Evolutionary conservation across 768 basidiomycete species (phyloP), one percentile per base, ranked within the genome.

Genomic region (Lepiota brunneoincarnata): DNA sequence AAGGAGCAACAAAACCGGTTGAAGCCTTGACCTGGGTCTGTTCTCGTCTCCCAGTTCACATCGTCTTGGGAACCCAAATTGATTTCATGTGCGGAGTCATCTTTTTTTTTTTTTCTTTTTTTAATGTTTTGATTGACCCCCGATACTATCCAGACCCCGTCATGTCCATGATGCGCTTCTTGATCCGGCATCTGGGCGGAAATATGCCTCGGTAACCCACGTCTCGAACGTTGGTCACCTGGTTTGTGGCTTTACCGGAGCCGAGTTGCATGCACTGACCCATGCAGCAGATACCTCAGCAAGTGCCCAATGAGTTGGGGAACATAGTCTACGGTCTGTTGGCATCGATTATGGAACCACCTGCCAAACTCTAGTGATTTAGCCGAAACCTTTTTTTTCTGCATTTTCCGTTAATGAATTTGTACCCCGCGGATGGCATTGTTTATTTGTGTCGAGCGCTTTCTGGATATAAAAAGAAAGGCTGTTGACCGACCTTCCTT

Each of bases 1-100:
- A 80, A 4, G 86, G 84, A 2, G 70, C 80, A 2, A 73, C 72
- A 11, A 76, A 74, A 54, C 82, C 85, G 5, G 74, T 87, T 6
- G 63, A 71, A 37, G 73, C 72, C 6, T 60, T 87, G 49, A 71
- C 76, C 57, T 58, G 63, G 39, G 45, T 71, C 1, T 55, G 68
- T 12, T 80, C 78, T 51, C 18, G 31, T 23, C 53, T 54, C 9
- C 53, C 45, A n/a, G 23, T 54, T 21, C 53, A 54, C 15, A 37
- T 54, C 23, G 26, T 54, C n/a, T 15, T 54, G 24, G 53, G 53
- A 4, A 23, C 40, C 5, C 12, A 34, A 2, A 47, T 47, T 15
- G 53, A 54, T 42, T 60, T 10, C 59, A 54, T 18, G 67, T 74
- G 6, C 82, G 82, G 0, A 67, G 85, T 0, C 82, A 84, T 58